Base-by-base conservation (phyloP, 2,329 filamentous ascomycete genomes). In the Bretziella fagacearum region DNA sequence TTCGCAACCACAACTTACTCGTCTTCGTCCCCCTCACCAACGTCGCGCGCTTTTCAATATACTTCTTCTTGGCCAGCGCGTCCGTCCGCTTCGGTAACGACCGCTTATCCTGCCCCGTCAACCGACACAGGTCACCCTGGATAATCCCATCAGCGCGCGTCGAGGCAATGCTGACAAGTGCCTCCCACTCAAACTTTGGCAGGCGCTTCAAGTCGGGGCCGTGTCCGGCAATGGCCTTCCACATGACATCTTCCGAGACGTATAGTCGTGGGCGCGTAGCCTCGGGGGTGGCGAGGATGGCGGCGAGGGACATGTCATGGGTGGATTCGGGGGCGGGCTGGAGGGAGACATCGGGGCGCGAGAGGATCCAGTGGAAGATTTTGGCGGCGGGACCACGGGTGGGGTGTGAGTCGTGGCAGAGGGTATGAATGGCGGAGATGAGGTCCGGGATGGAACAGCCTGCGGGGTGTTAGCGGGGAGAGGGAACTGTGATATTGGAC, bases 11-110 rank as follows among this genome's bases (percentile, higher is more conserved):
- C 46, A 79, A 61, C 55, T 74, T 75, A 61, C 74, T 78, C 1
- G 75, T 77, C 55, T 75, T 76, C 48, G 68, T 72, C 30, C 71
- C 71, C 44, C 69, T 65, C 8, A 74, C 67, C 17, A 77, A 66
- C 1, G 73, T 69, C 3, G 73, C 71, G 33, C 74, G 66, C 57
- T 79, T 79, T 44, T 68, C 68, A 41, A 77, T 71, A 52, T 79
- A 79, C 13, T 74, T 74, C 55, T 78, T 77, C 52, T 66, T 65
- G 3, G 71, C 66, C 1, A 79, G 63, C 2, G 67, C 65, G 52
- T 77, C 73, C 0, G 75, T 79, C 27, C 75, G 64, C 49, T 71
- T 74, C 2, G 75, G 74, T 1, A 79, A 66, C 1, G 74, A 78
- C 44, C 74, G 68, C 55, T 79, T 79, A 57, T 79, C 75, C 56